Conservation (phyloP, 257 asterid species). For the Solanum medicagineum region DNA sequence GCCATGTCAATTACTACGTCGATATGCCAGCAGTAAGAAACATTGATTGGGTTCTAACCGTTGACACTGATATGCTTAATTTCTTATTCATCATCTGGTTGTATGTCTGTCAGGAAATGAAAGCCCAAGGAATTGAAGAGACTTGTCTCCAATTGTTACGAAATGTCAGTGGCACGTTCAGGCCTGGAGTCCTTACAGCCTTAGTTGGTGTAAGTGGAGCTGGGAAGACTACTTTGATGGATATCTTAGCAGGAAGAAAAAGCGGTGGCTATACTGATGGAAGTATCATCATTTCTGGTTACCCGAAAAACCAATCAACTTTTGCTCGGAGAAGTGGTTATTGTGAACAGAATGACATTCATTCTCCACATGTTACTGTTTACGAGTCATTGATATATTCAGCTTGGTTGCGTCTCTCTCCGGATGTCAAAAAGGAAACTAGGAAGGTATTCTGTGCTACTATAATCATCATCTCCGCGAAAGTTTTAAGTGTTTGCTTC, state of each 20-base stretch:
- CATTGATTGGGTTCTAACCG: neutral
- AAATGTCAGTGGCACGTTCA: conserved; percentile 71
- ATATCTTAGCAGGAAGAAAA: conserved; percentile 81
- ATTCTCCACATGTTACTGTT: conserved; percentile 79
- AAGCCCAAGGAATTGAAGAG: conserved; percentile 45
- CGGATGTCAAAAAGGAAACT: conserved; percentile 38
- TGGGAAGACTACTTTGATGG: conserved; percentile 84
- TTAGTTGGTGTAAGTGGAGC: conserved; percentile 91
- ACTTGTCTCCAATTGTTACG: conserved; percentile 59
- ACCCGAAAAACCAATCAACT: conserved; percentile 70
- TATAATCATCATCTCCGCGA: neutral
- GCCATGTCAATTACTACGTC: conserved; percentile 77
- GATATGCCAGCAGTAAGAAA: conserved; percentile 90
- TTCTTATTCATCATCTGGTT: neutral
- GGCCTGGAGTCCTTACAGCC: conserved; percentile 79
- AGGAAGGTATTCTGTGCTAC: conserved; percentile 27
- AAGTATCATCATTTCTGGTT: conserved; percentile 61
- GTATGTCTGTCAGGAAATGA: conserved; percentile 55
- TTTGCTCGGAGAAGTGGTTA: conserved; percentile 82
- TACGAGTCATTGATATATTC: conserved; percentile 73
- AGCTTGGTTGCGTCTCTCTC: conserved; percentile 87
- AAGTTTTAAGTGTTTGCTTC: neutral
- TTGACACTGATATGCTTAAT: neutral
- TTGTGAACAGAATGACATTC: conserved; percentile 84
- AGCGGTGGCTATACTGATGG: conserved; percentile 76